Evolutionary conservation across 1,139 yeast genomes (phyloP).

Genomic region (Meyerozyma elateridarum): DNA sequence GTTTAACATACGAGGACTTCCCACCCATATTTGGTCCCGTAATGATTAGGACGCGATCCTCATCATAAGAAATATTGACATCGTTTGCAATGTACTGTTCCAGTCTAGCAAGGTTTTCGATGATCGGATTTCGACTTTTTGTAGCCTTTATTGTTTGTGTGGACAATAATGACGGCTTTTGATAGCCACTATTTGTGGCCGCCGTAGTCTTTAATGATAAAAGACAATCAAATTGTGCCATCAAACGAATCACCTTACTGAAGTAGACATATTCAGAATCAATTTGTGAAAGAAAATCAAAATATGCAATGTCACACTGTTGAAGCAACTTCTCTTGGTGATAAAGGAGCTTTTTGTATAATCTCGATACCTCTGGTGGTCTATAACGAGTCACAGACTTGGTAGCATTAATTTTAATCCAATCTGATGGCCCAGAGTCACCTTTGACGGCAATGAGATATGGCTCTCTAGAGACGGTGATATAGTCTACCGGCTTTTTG

Average conservation of each 20-base stretch:
- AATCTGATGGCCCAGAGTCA: conserved; percentile 58
- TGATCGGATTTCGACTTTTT: conserved; percentile 75
- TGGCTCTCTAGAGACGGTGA: conserved; percentile 57
- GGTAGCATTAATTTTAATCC: conserved; percentile 76
- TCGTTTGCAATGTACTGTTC: conserved; percentile 67
- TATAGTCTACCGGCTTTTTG: conserved; percentile 56
- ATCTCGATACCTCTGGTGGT: conserved; percentile 49
- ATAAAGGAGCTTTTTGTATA: conserved; percentile 55
- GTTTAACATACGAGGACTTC: conserved; percentile 64
- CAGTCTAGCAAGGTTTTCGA: conserved; percentile 46
- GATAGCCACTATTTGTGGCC: conserved; percentile 41
- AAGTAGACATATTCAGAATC: conserved; percentile 49
- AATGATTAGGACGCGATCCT: conserved; percentile 53
- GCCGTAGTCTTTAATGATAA: conserved; percentile 66
- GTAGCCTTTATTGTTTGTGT: conserved; percentile 47
- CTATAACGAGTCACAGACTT: conserved; percentile 68
- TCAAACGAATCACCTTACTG: conserved; percentile 42
- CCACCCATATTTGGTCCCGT: conserved; percentile 83
- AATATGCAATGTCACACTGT: conserved; percentile 55
- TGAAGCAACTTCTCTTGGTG: conserved; percentile 55
- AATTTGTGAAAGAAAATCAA: conserved; percentile 41
- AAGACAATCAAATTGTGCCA: conserved; percentile 71
- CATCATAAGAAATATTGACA: conserved; percentile 41
- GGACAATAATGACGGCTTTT: conserved; percentile 53
- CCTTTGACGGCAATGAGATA: conserved; percentile 72